Evolutionary conservation across 192 early-diverging fungal species (phyloP).

Genomic region (Funneliformis geosporum): DNA sequence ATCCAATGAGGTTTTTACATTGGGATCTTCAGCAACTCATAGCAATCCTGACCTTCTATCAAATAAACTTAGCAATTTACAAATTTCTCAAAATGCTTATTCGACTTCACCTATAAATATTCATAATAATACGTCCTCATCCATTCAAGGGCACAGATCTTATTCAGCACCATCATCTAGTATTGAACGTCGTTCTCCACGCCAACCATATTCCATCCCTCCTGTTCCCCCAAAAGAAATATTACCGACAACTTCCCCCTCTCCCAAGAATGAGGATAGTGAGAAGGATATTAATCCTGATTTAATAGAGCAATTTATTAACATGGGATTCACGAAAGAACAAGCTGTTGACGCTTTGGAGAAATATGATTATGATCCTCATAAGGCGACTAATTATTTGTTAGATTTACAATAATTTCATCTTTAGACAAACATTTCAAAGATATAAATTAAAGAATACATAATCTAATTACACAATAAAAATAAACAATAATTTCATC

Average conservation of each 20-base stretch:
- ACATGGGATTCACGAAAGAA: slow-evolving; percentile 72
- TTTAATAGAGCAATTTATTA: slow-evolving; percentile 54
- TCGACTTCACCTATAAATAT: not conserved
- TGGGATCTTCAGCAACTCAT: not conserved
- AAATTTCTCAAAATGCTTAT: not conserved
- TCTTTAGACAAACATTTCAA: not conserved
- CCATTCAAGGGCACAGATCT: not conserved
- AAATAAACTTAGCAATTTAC: not conserved
- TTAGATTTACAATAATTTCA: slow-evolving; percentile 49
- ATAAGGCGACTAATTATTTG: slow-evolving; percentile 75
- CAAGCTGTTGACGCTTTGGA: slow-evolving; percentile 70
- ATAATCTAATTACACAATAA: not conserved
- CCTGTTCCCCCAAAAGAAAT: slow-evolving; percentile 18
- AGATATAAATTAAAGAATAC: too few relatives aligned
- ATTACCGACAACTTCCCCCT: not conserved
- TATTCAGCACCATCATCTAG: not conserved
- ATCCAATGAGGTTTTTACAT: not conserved
- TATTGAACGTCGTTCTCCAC: not conserved
- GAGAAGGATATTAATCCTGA: slow-evolving; percentile 16
- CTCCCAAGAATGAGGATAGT: slow-evolving; percentile 9
- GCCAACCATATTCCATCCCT: not conserved
- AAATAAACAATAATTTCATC: not conserved
- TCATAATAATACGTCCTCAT: not conserved
- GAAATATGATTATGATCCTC: slow-evolving; percentile 70
- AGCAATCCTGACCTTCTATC: slow-evolving; percentile 13